A percentile compares a stretch with the other conserved stretches of the same genome.
phyloP scores from a whole-genome alignment of 2,329 filamentous ascomycete species.

The Metarhizium brunneum region DNA sequence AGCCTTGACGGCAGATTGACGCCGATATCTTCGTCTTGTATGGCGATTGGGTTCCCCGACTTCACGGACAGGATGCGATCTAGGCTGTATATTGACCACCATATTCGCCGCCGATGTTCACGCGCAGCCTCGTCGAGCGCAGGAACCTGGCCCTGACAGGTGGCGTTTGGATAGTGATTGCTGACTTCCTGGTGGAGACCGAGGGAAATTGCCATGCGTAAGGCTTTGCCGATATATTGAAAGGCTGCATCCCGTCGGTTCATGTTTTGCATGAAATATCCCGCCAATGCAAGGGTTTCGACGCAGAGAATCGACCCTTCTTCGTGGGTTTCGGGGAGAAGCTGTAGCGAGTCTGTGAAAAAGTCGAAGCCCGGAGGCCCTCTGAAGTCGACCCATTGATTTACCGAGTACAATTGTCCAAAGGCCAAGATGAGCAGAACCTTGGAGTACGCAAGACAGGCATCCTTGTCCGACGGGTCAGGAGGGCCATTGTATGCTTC shows the following conservation, averaged over 20 bases:
- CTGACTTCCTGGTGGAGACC: constrained; percentile 46
- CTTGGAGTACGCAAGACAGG: constrained; percentile 41
- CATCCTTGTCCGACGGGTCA: constrained; percentile 32
- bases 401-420: constrained; percentile 47
- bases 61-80: constrained; percentile 44
- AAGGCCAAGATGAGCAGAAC: constrained; percentile 43
- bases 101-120: constrained; percentile 41
- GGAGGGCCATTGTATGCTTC: constrained; percentile 33
- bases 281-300: constrained; percentile 43
- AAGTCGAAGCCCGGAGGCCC: constrained; percentile 47
- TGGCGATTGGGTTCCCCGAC: constrained; percentile 44
- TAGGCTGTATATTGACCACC: constrained; percentile 49
- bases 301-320: constrained; percentile 44
- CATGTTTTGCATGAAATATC: constrained; percentile 49
- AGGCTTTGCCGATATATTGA: constrained; percentile 42
- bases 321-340: constrained; percentile 46
- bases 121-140: constrained; percentile 28
- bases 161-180: neutral
- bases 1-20: constrained; percentile 24
- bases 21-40: constrained; percentile 42
- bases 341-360: constrained; percentile 40
- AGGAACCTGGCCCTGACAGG: constrained; percentile 11
- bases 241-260: constrained; percentile 46
- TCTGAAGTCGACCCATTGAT: constrained; percentile 42
- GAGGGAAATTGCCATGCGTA: constrained; percentile 48